phyloP scores from a whole-genome alignment of 139 green algal genomes.

The Limnomonas spitsbergensis region DNA sequence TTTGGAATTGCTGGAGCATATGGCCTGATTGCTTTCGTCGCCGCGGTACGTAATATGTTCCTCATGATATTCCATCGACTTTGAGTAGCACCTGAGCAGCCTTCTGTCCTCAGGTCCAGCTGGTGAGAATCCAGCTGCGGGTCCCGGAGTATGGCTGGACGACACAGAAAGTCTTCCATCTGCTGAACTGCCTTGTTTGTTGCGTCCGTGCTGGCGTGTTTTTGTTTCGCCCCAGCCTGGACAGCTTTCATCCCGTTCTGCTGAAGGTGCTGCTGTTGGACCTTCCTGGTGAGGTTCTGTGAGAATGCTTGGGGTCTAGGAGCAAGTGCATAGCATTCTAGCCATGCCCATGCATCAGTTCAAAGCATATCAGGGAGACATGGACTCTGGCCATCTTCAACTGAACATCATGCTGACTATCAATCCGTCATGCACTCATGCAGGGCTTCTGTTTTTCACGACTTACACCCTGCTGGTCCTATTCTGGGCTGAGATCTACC shows the following conservation, averaged over 20 bases:
- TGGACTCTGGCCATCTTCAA: no score
- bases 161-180: constrained; percentile 99
- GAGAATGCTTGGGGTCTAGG: background rate
- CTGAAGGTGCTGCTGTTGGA: constrained; percentile 78
- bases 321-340: no score
- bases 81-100: background rate
- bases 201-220: constrained; percentile 76
- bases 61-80: background rate
- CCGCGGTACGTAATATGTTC: constrained; percentile 48
- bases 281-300: constrained; percentile 57
- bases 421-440: background rate
- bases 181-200: constrained; percentile 91
- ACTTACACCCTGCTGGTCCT: constrained; percentile 97
- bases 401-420: no score
- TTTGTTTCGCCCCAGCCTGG: constrained; percentile 59
- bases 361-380: no score
- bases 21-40: constrained; percentile 55
- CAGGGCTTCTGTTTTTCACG: constrained; percentile 94
- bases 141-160: constrained; percentile 98
- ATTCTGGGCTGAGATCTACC: constrained; percentile 99
- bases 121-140: constrained; percentile 85
- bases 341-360: no score
- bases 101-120: constrained; percentile 62
- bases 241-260: constrained; percentile 45
- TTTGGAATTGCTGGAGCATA: constrained; percentile 68